Conservation (phyloP, 2,329 filamentous ascomycete genomes). For the Botrytis porri region DNA sequence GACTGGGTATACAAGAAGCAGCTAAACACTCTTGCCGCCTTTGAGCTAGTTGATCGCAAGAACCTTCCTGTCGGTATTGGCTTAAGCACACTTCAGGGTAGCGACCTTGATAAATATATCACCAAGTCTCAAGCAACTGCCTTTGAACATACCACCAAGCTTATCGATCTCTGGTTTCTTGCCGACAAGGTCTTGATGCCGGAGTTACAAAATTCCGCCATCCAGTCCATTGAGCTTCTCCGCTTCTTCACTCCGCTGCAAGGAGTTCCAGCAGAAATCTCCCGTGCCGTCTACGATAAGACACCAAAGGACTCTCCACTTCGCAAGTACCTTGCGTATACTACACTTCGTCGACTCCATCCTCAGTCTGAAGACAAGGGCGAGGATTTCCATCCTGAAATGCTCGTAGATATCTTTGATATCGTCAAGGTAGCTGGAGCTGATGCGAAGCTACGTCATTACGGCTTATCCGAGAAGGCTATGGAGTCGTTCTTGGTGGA, state of each 20-base stretch:
- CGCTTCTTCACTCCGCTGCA: background rate
- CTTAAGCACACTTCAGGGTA: background rate
- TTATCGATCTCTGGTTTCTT: conserved; percentile 8
- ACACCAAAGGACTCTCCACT: background rate
- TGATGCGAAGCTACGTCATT: background rate
- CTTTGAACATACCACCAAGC: background rate
- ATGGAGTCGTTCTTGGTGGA: background rate
- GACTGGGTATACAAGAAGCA: background rate
- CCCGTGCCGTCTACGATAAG: background rate
- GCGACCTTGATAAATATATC: background rate
- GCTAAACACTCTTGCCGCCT: background rate
- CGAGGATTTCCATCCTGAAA: background rate
- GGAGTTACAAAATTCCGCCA: background rate
- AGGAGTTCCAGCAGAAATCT: background rate
- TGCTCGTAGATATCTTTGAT: background rate
- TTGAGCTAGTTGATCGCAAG: background rate
- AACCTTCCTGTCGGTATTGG: background rate
- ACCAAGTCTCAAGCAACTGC: background rate
- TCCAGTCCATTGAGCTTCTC: background rate
- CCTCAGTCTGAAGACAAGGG: background rate
- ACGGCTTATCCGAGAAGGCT: background rate
- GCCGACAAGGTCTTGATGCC: conserved; percentile 5
- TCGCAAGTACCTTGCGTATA: background rate
- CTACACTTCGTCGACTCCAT: background rate
- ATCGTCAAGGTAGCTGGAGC: background rate